Conservation (phyloP, 2,329 filamentous ascomycete genomes). For the Aspergillus oerlinghausenensis region DNA sequence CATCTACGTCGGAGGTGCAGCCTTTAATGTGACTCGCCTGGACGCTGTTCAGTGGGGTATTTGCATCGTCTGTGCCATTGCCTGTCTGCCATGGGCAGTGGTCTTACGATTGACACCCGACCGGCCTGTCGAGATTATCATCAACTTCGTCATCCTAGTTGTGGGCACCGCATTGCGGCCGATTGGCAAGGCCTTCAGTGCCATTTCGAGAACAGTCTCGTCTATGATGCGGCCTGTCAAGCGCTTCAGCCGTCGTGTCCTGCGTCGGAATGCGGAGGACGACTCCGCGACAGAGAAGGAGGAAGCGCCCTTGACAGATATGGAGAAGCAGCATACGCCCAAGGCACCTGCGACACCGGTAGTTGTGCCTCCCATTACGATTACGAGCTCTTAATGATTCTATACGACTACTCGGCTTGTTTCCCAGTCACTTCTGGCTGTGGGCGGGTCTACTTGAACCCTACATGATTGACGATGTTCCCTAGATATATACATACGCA, state of each 20-base stretch:
- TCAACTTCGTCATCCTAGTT: constrained; percentile 49
- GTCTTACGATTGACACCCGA: constrained; percentile 81
- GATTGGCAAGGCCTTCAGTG: constrained; percentile 25
- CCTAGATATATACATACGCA: not conserved
- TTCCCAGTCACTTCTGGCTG: not conserved
- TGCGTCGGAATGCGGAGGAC: not conserved
- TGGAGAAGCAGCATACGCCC: constrained; percentile 10
- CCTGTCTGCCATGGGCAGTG: constrained; percentile 82
- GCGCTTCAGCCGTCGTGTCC: constrained; percentile 16
- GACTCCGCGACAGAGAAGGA: constrained; percentile 13
- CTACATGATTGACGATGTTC: not conserved
- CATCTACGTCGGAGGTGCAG: constrained; percentile 75
- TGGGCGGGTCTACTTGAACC: not conserved
- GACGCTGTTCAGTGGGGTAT: constrained; percentile 79
- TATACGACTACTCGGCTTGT: not conserved
- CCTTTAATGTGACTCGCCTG: constrained; percentile 70
- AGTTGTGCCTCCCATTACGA: constrained; percentile 36
- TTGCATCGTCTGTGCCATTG: constrained; percentile 73
- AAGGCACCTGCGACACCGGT: constrained; percentile 19
- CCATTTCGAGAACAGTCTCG: constrained; percentile 24
- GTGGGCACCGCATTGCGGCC: constrained; percentile 50
- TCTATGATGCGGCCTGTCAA: constrained; percentile 19
- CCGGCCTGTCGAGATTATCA: constrained; percentile 43
- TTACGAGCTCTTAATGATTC: constrained; percentile 29
- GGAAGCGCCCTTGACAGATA: constrained; percentile 7